Conservation (phyloP, 768 basidiomycete species). For the Coprinopsis sp. region DNA sequence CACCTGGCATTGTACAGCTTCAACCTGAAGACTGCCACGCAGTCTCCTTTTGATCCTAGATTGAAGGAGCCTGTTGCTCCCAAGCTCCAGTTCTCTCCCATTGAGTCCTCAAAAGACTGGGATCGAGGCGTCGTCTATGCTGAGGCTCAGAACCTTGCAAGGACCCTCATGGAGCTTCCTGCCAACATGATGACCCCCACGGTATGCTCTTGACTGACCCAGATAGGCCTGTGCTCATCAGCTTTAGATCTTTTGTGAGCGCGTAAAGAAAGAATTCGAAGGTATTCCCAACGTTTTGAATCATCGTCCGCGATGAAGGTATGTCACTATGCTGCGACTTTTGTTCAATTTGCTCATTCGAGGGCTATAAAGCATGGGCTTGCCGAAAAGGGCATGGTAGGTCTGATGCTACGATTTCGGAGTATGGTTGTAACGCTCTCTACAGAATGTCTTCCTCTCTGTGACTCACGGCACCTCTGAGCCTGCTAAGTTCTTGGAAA, state of each 20-base stretch:
- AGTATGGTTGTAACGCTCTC: background rate
- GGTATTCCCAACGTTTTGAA: conserved; percentile 63
- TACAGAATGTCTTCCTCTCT: conserved; percentile 77
- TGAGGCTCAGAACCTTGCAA: conserved; percentile 73
- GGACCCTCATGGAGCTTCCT: conserved; percentile 82
- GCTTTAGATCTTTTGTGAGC: conserved; percentile 60
- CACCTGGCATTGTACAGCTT: conserved; percentile 74
- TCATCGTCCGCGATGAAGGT: conserved; percentile 75
- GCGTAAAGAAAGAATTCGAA: conserved; percentile 60
- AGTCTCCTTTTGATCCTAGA: conserved; percentile 62
- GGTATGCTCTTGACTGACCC: conserved; percentile 29
- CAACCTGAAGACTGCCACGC: conserved; percentile 69
- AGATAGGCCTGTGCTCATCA: background rate
- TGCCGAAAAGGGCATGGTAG: conserved; percentile 75
- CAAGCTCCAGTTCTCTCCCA: conserved; percentile 44
- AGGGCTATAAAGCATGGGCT: conserved; percentile 68
- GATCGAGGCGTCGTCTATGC: conserved; percentile 70
- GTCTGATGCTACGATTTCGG: background rate
- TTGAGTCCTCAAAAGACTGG: conserved; percentile 56
- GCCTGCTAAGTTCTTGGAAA: conserved; percentile 84
- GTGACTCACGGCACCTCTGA: conserved; percentile 79
- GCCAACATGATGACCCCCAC: conserved; percentile 86
- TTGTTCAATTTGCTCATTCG: conserved; percentile 4
- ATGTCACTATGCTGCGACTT: conserved; percentile 7
- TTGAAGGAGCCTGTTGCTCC: conserved; percentile 46